Evolutionary conservation across 768 basidiomycete genomes (phyloP), one percentile per base, ranked within the genome.

Genomic region (Kwoniella pini): DNA sequence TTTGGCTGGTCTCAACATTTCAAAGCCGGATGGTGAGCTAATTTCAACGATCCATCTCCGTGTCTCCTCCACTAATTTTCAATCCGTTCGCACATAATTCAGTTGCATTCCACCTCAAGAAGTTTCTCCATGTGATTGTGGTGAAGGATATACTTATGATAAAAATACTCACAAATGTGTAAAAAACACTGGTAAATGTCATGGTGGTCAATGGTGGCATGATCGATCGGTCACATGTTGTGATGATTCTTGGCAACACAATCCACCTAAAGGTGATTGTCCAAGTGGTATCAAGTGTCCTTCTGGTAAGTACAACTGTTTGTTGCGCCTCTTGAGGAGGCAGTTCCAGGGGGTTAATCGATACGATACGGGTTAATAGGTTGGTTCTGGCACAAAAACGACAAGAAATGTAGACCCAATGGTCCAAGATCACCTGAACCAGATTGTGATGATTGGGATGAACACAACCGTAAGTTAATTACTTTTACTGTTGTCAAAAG

Each of bases 371-470:
- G 6, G 9, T 17, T 43, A 15, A 12, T 24, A 54, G 59, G 45
- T 33, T 61, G 59, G 59, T 61, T 61, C 62, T 63, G 62, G 54
- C 62, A 63, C 49, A 52, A 57, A 31, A 28, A 48, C 6, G 21
- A 44, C 30, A 57, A 63, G 42, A 39, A 51, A 42, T 54, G 62
- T 43, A 33, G 28, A 26, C 62, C 54, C 39, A 38, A 40, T 7
- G 36, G 30, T 19, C 61, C 65, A 30, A 54, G 57, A 38, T 55
- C 71, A 7, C 68, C 68, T 46, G 64, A 66, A 38, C 71, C 71
- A 9, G 71, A 67, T 54, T 70, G 71, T 49, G 51, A 62, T 50
- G 54, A 70, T 55, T 72, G 71, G 71, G 63, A 67, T 46, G 54
- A 72, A 11, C 46, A 57, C 24, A 65, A 63, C 33, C 71, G 68